Evolutionary conservation across 306 rosid species (phyloP).

Genomic region (Rosa lucieae): DNA sequence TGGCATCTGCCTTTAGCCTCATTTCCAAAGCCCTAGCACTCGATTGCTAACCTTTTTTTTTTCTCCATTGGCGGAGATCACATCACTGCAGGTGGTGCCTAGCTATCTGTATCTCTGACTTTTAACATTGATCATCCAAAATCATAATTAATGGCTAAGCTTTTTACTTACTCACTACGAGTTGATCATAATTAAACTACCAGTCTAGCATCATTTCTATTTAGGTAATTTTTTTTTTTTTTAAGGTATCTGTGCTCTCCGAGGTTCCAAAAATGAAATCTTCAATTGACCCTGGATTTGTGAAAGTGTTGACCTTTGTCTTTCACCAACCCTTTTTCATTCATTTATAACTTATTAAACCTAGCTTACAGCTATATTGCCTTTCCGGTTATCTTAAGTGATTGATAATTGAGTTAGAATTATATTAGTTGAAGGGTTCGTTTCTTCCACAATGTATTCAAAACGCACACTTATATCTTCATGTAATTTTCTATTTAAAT

Average conservation of each 20-base stretch:
- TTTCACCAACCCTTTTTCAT: slow-evolving; percentile 1
- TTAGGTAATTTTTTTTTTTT: background rate
- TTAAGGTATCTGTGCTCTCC: background rate
- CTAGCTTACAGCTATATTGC: background rate
- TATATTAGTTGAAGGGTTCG: background rate
- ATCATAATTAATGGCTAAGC: background rate
- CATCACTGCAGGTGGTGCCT: slow-evolving; percentile 19
- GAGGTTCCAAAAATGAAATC: slow-evolving; percentile 1
- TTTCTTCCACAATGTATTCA: no score
- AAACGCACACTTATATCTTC: no score
- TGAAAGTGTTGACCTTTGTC: background rate
- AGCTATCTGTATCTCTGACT: background rate
- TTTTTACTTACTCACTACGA: background rate
- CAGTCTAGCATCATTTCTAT: background rate
- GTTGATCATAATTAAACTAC: background rate
- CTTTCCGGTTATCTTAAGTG: background rate
- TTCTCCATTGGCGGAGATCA: slow-evolving; percentile 20
- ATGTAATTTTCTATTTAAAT: no score
- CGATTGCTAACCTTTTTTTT: background rate
- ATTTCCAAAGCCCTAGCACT: slow-evolving; percentile 18
- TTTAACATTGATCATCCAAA: background rate
- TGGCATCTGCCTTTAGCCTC: slow-evolving; percentile 13
- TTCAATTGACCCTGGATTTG: background rate
- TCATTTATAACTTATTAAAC: background rate
- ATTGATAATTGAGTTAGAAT: background rate